Percentiles rank a stretch among this genome's conserved stretches.
Conservation (phyloP, 2,329 filamentous ascomycete genomes). For the Xylaria arbuscula region DNA sequence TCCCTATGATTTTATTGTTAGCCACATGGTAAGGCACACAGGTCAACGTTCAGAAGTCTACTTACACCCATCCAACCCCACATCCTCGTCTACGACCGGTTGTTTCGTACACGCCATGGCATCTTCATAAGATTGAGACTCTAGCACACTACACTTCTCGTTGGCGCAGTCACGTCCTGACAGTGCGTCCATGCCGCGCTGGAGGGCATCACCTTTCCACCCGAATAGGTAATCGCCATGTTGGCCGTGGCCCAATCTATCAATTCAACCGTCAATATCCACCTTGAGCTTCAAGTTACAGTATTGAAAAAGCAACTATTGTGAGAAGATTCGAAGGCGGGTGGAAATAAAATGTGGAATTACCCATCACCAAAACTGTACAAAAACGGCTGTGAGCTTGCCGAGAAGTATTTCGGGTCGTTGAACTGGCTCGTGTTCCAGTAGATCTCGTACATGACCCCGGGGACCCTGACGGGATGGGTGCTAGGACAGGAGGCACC, state of each 20-base stretch:
- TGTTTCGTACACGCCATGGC: constrained; percentile 31
- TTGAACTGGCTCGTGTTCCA: constrained; percentile 41
- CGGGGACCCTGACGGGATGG: constrained; percentile 41
- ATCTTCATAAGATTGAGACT: constrained; percentile 30
- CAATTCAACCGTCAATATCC: constrained; percentile 7
- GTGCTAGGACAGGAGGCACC: constrained; percentile 39
- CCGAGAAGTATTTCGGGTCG: constrained; percentile 37
- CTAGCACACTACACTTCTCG: constrained; percentile 32
- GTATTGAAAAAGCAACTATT: constrained; percentile 3
- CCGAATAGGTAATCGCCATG: constrained; percentile 26
- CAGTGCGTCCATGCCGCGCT: constrained; percentile 30
- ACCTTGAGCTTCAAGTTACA: not conserved
- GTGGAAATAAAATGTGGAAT: constrained; percentile 19
- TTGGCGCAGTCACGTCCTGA: constrained; percentile 26
- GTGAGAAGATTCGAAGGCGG: not conserved
- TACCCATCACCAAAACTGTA: constrained; percentile 53
- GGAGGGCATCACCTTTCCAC: not conserved
- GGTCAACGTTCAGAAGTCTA: constrained; percentile 8
- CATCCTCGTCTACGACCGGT: constrained; percentile 26
- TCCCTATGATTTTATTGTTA: constrained; percentile 19
- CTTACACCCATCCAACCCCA: constrained; percentile 30
- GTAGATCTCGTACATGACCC: constrained; percentile 43
- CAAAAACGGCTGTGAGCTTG: constrained; percentile 49
- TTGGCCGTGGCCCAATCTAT: constrained; percentile 25
- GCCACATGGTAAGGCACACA: constrained; percentile 5